Percentiles rank a stretch among this genome's conserved stretches.
Conservation (phyloP, 768 basidiomycete genomes). For the Tylopilus felleus region DNA sequence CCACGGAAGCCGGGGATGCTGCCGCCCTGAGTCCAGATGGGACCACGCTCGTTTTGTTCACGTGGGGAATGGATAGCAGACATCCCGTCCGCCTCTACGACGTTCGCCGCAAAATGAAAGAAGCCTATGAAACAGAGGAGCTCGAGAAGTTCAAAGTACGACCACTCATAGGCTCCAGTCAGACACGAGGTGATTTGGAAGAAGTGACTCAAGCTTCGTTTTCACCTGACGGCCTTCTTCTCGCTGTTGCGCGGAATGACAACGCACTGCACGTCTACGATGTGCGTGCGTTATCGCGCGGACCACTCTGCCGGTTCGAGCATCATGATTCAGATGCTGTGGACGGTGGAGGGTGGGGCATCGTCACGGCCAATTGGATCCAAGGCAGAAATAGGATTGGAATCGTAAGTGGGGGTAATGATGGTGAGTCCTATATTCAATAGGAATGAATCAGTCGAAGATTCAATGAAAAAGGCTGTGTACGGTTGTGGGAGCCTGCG, state of each 20-base stretch:
- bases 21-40: slow-evolving; percentile 46
- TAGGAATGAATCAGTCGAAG: neutral
- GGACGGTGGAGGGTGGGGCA: slow-evolving; percentile 40
- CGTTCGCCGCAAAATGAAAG: slow-evolving; percentile 33
- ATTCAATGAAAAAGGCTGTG: slow-evolving; percentile 48
- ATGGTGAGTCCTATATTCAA: slow-evolving; percentile 43
- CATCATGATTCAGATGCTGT: slow-evolving; percentile 40
- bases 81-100: slow-evolving; percentile 54
- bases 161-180: neutral
- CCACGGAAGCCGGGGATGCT: slow-evolving; percentile 52
- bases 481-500: slow-evolving; percentile 63
- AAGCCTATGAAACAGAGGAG: slow-evolving; percentile 28
- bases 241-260: slow-evolving; percentile 60
- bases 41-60: slow-evolving; percentile 32
- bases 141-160: slow-evolving; percentile 36
- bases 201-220: slow-evolving; percentile 51
- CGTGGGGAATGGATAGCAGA: slow-evolving; percentile 17
- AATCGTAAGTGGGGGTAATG: slow-evolving; percentile 59
- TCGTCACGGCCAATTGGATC: slow-evolving; percentile 54
- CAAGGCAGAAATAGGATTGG: slow-evolving; percentile 41
- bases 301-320: slow-evolving; percentile 45
- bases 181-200: slow-evolving; percentile 18
- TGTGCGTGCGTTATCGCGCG: slow-evolving; percentile 45
- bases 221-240: slow-evolving; percentile 58
- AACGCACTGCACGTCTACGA: slow-evolving; percentile 64